A percentile compares a stretch with the other conserved stretches of the same genome.
phyloP scores from a whole-genome alignment of 2,329 filamentous ascomycete genomes.

The Orbilia blumenaviensis region DNA sequence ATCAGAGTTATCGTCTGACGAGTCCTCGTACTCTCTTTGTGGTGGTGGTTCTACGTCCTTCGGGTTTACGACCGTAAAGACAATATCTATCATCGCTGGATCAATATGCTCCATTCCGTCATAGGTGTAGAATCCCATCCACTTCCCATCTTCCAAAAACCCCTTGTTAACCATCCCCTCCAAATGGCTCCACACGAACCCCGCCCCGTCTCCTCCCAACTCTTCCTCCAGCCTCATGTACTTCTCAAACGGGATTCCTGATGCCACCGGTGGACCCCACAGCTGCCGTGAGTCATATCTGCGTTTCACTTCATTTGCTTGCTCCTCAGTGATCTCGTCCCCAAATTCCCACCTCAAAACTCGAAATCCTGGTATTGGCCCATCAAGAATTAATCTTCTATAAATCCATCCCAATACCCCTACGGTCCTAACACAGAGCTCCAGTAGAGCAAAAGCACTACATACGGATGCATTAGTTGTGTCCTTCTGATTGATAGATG shows the following conservation, averaged over 20 bases:
- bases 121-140: conserved; percentile 43
- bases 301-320: background rate
- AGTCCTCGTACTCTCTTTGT: background rate
- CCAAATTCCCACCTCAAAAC: background rate
- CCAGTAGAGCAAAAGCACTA: conserved; percentile 11
- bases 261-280: conserved; percentile 5
- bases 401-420: conserved; percentile 5
- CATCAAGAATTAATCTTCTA: background rate
- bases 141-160: conserved; percentile 35
- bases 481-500: background rate
- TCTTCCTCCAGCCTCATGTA: conserved; percentile 34
- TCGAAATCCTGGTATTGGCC: background rate
- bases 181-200: conserved; percentile 45
- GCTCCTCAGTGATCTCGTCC: background rate
- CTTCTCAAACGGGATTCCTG: conserved; percentile 34
- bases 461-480: background rate
- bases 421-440: conserved; percentile 23
- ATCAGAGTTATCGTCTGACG: background rate
- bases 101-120: conserved; percentile 5
- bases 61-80: conserved; percentile 16
- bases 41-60: background rate
- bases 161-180: conserved; percentile 27
- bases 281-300: conserved; percentile 17
- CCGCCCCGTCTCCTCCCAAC: background rate
- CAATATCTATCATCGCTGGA: conserved; percentile 31